Evolutionary conservation across 164 flowering plant genomes (phyloP), one percentile per base, ranked within the genome.

Genomic region (Umbellularia californica): DNA sequence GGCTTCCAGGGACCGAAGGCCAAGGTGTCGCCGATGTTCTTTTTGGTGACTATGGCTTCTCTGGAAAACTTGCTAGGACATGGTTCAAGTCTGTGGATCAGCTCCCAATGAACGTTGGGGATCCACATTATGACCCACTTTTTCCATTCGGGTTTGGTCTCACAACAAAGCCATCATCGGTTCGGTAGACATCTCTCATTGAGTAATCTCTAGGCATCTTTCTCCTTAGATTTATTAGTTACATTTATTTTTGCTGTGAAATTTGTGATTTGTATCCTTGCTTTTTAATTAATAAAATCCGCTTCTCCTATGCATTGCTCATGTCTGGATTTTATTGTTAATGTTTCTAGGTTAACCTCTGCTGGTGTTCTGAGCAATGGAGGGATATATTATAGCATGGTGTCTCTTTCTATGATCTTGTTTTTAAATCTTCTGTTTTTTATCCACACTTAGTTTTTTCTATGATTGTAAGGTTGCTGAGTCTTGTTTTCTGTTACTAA

Each of bases 1-100:
- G 88, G 88, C 80, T 85, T 5, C 84, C 84, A 0, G 85, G 88
- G 25, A 79, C 80, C 2, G 86, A 85, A 78, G 84, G 87, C 58
- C 82, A 79, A 68, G 85, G 85, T 25, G 81, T 84, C 11, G 63
- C 80, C 4, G 85, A 84, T 79, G 82, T 79, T 13, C 74, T 84
- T 2, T 84, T 78, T 35, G 84, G 86, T 23, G 82, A 84, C 68
- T 78, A 81, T 74, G 86, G 84, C 9, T 84, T 84, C 68, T 78
- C 81, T 0, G 87, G 87, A 28, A 84, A 80, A 70, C 85, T 84
- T 19, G 50, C 81, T 1, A 58, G 81, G 14, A 84, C 85, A 23
- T 82, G 85, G 87, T 82, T 84, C 77, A 82, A 70, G 65, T 75
- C 73, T 27, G 80, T 80, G 4, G 84, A 82, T 58, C 84, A 84